A percentile compares a stretch with the other conserved stretches of the same genome.
These are phyloP conservation scores for Rutstroemia sp. DNA, from an alignment of 2,329 filamentous ascomycete species.

Conservation along the genomic window DNA sequence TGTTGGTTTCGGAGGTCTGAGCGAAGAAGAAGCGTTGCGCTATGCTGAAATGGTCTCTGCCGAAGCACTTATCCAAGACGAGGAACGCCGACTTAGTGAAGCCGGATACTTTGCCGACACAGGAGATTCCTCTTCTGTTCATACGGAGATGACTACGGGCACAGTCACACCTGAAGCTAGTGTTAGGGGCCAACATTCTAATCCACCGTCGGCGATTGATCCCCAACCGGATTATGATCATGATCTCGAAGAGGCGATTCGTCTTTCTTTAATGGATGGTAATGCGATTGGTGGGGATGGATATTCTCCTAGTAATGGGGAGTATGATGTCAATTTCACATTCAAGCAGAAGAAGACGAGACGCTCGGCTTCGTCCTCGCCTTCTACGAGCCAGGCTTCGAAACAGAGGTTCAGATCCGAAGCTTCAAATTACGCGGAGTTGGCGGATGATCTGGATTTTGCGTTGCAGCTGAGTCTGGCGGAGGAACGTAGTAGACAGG, in stretches of 20 bases:
- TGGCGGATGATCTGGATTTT: conserved; percentile 48
- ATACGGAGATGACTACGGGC: conserved; percentile 30
- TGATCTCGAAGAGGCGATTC: conserved; percentile 57
- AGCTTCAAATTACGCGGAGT: conserved; percentile 6
- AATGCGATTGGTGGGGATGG: conserved; percentile 36
- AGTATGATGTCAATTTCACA: conserved; percentile 45
- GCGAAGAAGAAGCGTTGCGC: conserved; percentile 55
- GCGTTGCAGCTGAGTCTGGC: conserved; percentile 54
- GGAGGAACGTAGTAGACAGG: conserved; percentile 37
- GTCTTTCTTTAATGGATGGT: conserved; percentile 51
- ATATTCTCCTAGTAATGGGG: conserved; percentile 39
- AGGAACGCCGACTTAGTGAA: conserved; percentile 47
- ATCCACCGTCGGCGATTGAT: conserved; percentile 20
- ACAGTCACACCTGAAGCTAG: conserved; percentile 51
- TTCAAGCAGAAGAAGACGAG: conserved; percentile 40
- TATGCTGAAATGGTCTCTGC: conserved; percentile 62
- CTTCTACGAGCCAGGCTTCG: conserved; percentile 29
- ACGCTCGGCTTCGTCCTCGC: conserved; percentile 31
- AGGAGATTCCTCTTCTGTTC: conserved; percentile 28
- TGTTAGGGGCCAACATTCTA: conserved; percentile 33
- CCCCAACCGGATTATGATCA: conserved; percentile 45
- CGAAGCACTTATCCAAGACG: conserved; percentile 50
- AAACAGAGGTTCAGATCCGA: conserved; percentile 11
- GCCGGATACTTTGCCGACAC: conserved; percentile 44
- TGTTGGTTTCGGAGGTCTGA: conserved; percentile 62